phyloP scores from a whole-genome alignment of 2,329 filamentous ascomycete species.

The Trichoderma sp. region DNA sequence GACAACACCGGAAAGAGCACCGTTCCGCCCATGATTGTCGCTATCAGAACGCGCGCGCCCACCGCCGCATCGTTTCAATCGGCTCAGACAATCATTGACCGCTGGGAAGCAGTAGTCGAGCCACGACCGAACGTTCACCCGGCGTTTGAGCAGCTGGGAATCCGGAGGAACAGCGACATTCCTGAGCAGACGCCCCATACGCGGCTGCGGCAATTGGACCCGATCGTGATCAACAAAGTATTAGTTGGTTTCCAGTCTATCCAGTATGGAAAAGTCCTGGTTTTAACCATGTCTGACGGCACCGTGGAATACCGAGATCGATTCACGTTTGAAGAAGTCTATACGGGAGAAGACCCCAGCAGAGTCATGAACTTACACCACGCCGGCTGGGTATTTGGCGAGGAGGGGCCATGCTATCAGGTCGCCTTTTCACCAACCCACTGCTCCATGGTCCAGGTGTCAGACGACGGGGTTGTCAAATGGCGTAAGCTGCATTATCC shows the following conservation, averaged over 20 bases:
- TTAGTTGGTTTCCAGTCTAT: constrained; percentile 68
- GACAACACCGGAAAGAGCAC: constrained; percentile 61
- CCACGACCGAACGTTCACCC: constrained; percentile 68
- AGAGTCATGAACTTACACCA: constrained; percentile 72
- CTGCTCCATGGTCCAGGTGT: constrained; percentile 60
- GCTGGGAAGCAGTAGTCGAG: constrained; percentile 75
- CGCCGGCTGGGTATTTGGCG: constrained; percentile 72
- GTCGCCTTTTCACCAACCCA: constrained; percentile 63
- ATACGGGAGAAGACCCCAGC: constrained; percentile 63
- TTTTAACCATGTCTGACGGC: constrained; percentile 77
- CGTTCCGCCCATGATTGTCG: constrained; percentile 65
- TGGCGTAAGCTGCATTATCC: constrained; percentile 61
- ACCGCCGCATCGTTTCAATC: constrained; percentile 60
- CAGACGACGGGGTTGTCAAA: constrained; percentile 59
- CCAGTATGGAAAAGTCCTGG: constrained; percentile 71
- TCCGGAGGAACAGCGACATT: constrained; percentile 58
- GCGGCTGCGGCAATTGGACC: constrained; percentile 64
- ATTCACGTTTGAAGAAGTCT: constrained; percentile 69
- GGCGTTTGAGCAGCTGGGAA: constrained; percentile 74
- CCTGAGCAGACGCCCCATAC: constrained; percentile 40
- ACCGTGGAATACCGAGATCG: constrained; percentile 80
- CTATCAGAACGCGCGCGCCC: constrained; percentile 68
- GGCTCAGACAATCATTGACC: constrained; percentile 72
- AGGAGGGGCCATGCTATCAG: constrained; percentile 64
- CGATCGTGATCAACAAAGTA: constrained; percentile 71